These are phyloP conservation scores for Scedosporium aurantiacum DNA, from an alignment of 2,329 filamentous ascomycete species.

Conservation along the genomic window DNA sequence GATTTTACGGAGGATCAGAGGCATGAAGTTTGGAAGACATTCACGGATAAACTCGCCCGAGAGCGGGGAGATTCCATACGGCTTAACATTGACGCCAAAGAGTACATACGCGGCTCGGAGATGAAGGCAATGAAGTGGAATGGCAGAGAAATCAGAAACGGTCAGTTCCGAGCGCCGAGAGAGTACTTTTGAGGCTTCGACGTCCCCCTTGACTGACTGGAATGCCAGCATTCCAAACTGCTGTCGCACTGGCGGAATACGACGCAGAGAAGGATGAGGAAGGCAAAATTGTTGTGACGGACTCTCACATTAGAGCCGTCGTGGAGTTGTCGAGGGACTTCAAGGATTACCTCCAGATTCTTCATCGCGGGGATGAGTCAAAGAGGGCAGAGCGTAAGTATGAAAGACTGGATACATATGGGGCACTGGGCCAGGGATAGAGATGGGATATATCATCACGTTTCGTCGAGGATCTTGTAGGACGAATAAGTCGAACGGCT, in stretches of 20 bases:
- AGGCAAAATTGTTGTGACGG: conserved; percentile 14
- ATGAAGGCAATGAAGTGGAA: conserved; percentile 17
- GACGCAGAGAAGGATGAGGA: conserved; percentile 24
- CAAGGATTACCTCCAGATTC: conserved; percentile 14
- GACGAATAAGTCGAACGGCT: too few relatives aligned
- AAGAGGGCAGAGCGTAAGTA: too few relatives aligned
- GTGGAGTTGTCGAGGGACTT: conserved; percentile 18
- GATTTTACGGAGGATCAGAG: conserved; percentile 14
- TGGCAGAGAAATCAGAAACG: conserved; percentile 21
- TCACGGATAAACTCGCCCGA: neutral
- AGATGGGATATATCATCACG: too few relatives aligned
- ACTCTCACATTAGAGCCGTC: conserved; percentile 17
- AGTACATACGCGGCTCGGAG: conserved; percentile 12
- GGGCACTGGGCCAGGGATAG: too few relatives aligned
- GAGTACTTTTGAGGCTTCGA: neutral
- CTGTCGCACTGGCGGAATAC: conserved; percentile 26
- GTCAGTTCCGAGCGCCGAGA: neutral
- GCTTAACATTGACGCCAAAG: conserved; percentile 5
- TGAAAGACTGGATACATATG: too few relatives aligned
- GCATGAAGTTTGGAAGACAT: conserved; percentile 15
- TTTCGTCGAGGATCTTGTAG: too few relatives aligned
- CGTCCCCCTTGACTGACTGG: neutral
- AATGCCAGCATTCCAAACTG: conserved; percentile 16
- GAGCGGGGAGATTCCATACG: neutral
- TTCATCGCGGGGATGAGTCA: too few relatives aligned